phyloP scores from a whole-genome alignment of 2,329 filamentous ascomycete species.

The Raffaelea deltoideospora region DNA sequence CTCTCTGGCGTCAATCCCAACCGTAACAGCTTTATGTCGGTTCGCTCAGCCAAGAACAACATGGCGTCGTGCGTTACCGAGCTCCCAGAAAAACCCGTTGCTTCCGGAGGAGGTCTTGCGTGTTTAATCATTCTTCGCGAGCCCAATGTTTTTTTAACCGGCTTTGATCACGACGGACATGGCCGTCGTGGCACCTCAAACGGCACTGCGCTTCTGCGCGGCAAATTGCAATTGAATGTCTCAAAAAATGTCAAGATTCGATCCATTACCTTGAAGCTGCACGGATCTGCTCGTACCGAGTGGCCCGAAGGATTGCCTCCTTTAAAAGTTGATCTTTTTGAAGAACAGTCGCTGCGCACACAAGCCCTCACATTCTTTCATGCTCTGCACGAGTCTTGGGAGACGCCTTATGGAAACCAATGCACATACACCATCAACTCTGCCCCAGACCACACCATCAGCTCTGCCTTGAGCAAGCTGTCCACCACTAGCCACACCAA shows the following conservation, averaged over 20 bases:
- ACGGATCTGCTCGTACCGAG: conserved; percentile 73
- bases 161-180: conserved; percentile 58
- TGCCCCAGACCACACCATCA: conserved; percentile 17
- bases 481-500: conserved; percentile 9
- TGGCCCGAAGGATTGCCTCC: conserved; percentile 96
- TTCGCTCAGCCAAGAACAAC: conserved; percentile 33
- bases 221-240: conserved; percentile 66
- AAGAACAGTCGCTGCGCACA: conserved; percentile 73
- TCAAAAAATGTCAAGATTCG: conserved; percentile 90
- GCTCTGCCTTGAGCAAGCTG: conserved; percentile 1
- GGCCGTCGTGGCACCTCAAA: conserved; percentile 39
- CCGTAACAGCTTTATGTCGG: conserved; percentile 35
- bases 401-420: conserved; percentile 47
- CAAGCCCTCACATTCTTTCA: conserved; percentile 92
- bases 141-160: conserved; percentile 64
- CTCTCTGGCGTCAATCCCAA: conserved; percentile 12
- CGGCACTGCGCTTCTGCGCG: conserved; percentile 66
- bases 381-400: conserved; percentile 46
- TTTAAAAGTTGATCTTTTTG: conserved; percentile 65
- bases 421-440: conserved; percentile 38
- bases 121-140: conserved; percentile 65
- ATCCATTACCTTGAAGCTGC: conserved; percentile 72
- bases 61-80: conserved; percentile 37
- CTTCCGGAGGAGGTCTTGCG: conserved; percentile 58
- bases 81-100: conserved; percentile 52